phyloP scores from a whole-genome alignment of 78 protist species.

The Ministeria vibrans region DNA sequence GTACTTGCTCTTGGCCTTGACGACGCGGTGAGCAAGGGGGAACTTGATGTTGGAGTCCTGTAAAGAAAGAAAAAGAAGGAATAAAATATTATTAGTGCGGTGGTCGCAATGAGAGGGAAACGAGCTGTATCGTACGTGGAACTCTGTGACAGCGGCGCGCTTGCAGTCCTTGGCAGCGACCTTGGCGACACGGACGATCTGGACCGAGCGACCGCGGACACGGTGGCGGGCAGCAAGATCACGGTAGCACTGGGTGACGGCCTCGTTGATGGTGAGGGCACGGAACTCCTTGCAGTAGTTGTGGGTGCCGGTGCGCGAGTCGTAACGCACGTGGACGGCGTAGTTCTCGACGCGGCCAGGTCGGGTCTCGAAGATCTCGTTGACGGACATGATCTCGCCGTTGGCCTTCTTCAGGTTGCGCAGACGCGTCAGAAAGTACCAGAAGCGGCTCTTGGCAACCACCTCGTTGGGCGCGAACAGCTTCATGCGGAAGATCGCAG shows the following conservation, averaged over 20 bases:
- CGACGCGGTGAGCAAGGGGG: constrained; percentile 76
- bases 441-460: constrained; percentile 92
- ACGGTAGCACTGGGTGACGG: constrained; percentile 71
- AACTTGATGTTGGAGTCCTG: constrained; percentile 52
- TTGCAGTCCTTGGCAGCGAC: constrained; percentile 43
- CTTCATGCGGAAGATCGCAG: constrained; percentile 92
- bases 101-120: background rate
- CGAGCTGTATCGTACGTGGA: constrained; percentile 29
- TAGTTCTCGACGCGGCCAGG: constrained; percentile 83
- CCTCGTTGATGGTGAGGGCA: constrained; percentile 68
- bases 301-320: constrained; percentile 91
- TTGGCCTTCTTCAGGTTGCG: constrained; percentile 83
- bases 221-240: constrained; percentile 97
- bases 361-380: constrained; percentile 81
- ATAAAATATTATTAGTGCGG: background rate
- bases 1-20: constrained; percentile 8
- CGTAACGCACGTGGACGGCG: constrained; percentile 93
- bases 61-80: background rate
- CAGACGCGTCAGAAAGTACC: constrained; percentile 89
- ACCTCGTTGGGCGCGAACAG: constrained; percentile 94
- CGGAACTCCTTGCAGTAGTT: constrained; percentile 98
- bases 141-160: constrained; percentile 65
- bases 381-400: constrained; percentile 88
- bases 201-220: constrained; percentile 75
- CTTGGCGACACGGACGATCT: constrained; percentile 81